Evolutionary conservation across 75 land plant genomes (phyloP), one percentile per base, ranked within the genome.

Genomic region (Selaginella tamariscina): DNA sequence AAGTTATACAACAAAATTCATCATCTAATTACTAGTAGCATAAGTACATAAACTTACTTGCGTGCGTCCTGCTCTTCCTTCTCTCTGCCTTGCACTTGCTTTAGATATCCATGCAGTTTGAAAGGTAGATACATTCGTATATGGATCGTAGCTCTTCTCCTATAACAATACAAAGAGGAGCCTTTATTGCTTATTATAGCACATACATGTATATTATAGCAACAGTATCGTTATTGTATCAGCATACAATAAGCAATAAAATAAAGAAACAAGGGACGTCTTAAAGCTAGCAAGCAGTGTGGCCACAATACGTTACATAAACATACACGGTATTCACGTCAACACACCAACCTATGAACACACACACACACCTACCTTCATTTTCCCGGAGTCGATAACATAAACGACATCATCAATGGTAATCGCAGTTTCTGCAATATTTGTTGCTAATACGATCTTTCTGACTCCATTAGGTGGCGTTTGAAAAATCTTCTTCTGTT

Each of bases 101-200:
- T 88, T 95, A 28, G 99, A 95, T 44, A 86, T 57, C 97, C 97
- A 91, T 26, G 96, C 56, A 32, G 93, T 85, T 31, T 85, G 91
- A 64, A 95, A 83, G 2, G 93, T 88, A n/a, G 97, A 88, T 2
- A 95, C 97, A 79, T 88, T 88, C 55, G 67, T 82, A 65, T 91
- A 88, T 49, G 97, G 97, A 59, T 95, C 97, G 72, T 95, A 95
- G 64, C 86, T 88, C 69, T 91, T 95, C 73, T 95, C 97, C n/a
- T n/a, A n/a, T n/a, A n/a, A n/a, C n/a, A n/a, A n/a, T n/a, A n/a
- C n/a, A n/a, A n/a, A n/a, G n/a, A n/a, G n/a, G n/a, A n/a, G n/a
- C n/a, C n/a, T n/a, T n/a, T n/a, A n/a, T n/a, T n/a, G n/a, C n/a
- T n/a, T n/a, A n/a, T n/a, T n/a, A n/a, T n/a, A n/a, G n/a, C n/a